These are phyloP conservation scores for Sporisorium graminicola DNA, from an alignment of 1,284 basidiomycete genomes.

Conservation along the genomic window DNA sequence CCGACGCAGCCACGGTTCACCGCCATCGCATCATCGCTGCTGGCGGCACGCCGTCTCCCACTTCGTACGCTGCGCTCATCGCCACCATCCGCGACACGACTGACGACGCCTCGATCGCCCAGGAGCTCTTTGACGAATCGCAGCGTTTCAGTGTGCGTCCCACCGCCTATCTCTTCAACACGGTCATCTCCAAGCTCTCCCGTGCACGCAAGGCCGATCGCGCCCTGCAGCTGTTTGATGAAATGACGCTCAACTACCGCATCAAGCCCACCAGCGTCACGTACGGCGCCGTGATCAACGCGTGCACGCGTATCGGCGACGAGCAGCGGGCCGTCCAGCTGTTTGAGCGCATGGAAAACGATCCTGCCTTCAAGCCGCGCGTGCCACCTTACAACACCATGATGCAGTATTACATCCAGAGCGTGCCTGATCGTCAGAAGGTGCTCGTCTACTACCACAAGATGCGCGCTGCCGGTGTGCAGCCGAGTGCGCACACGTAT, in stretches of 20 bases:
- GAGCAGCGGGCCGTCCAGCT: slow-evolving; percentile 82
- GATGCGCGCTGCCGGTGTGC: slow-evolving; percentile 77
- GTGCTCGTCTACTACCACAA: slow-evolving; percentile 78
- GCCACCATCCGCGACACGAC: slow-evolving; percentile 67
- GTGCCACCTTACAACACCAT: slow-evolving; percentile 97
- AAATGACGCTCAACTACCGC: slow-evolving; percentile 63
- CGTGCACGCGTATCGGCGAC: slow-evolving; percentile 87
- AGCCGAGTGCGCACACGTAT: slow-evolving; percentile 63
- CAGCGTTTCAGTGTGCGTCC: slow-evolving; percentile 62
- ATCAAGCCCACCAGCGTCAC: slow-evolving; percentile 86
- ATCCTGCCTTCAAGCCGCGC: slow-evolving; percentile 83
- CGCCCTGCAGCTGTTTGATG: slow-evolving; percentile 66
- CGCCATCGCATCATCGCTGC: slow-evolving; percentile 63
- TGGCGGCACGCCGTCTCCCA: slow-evolving; percentile 56
- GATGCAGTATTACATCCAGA: slow-evolving; percentile 96
- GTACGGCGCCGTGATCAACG: slow-evolving; percentile 91
- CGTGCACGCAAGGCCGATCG: slow-evolving; percentile 66
- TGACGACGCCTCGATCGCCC: slow-evolving; percentile 67
- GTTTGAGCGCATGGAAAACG: slow-evolving; percentile 85
- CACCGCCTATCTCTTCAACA: slow-evolving; percentile 67
- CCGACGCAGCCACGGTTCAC: slow-evolving; percentile 55
- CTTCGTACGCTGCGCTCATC: slow-evolving; percentile 67
- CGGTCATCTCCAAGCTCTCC: slow-evolving; percentile 68
- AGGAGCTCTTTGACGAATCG: slow-evolving; percentile 68
- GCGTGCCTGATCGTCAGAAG: slow-evolving; percentile 81